phyloP scores from a whole-genome alignment of 2,329 filamentous ascomycete genomes.

The Albifimbria verrucaria region DNA sequence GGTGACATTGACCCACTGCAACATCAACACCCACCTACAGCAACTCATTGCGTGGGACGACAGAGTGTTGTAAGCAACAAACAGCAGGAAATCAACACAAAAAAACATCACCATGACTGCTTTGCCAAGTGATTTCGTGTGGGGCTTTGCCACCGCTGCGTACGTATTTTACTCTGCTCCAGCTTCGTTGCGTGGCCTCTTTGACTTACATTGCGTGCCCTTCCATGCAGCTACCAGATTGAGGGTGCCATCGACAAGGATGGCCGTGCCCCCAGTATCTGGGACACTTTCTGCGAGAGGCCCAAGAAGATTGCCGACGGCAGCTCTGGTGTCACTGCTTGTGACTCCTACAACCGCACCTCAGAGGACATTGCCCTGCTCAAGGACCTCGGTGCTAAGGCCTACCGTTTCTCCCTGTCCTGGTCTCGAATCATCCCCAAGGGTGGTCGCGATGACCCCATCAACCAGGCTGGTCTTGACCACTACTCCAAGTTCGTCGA shows the following conservation, averaged over 20 bases:
- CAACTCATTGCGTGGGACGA: neutral
- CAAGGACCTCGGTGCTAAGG: constrained; percentile 67
- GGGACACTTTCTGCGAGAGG: constrained; percentile 83
- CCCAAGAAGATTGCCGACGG: constrained; percentile 81
- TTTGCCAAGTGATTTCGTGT: constrained; percentile 68
- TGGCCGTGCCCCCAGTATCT: constrained; percentile 78
- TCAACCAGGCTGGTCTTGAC: constrained; percentile 75
- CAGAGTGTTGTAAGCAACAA: neutral
- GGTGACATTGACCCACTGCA: too few species aligned
- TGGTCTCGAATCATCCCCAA: constrained; percentile 83
- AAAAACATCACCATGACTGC: constrained; percentile 29
- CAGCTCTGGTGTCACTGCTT: constrained; percentile 71
- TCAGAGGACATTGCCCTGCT: constrained; percentile 74
- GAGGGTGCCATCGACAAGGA: constrained; percentile 74
- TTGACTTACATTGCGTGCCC: neutral
- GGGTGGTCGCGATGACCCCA: constrained; percentile 76
- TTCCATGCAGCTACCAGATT: constrained; percentile 71
- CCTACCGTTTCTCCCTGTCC: constrained; percentile 81
- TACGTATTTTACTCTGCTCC: constrained; percentile 34
- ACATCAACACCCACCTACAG: neutral
- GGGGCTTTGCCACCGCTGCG: constrained; percentile 79
- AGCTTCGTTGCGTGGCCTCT: constrained; percentile 1
- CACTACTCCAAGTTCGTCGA: constrained; percentile 79
- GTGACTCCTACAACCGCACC: constrained; percentile 82
- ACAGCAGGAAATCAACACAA: neutral